Conservation (phyloP, 2,329 filamentous ascomycete genomes). For the Dothideomycetes sp. region DNA sequence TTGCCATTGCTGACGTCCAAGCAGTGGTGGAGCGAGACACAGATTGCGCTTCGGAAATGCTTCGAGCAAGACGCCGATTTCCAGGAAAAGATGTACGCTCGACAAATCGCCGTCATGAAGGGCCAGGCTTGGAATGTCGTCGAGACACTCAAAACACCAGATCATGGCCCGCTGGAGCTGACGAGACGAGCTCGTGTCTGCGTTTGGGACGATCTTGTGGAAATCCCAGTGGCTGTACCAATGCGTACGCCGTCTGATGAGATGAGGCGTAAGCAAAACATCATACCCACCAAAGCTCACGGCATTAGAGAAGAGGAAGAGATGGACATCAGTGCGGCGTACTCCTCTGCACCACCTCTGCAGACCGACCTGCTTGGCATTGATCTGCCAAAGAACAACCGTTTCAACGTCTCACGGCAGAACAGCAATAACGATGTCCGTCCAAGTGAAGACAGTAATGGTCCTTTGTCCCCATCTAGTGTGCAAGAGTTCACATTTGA, state of each 20-base stretch:
- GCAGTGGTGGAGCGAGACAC: conserved; percentile 94
- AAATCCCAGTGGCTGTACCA: conserved; percentile 88
- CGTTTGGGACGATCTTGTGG: conserved; percentile 96
- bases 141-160: conserved; percentile 83
- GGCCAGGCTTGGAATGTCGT: conserved; percentile 99
- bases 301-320: conserved; percentile 61
- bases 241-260: conserved; percentile 80
- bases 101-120: conserved; percentile 98
- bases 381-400: conserved; percentile 29
- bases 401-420: conserved; percentile 40
- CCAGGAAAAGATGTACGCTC: conserved; percentile 97
- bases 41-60: conserved; percentile 71
- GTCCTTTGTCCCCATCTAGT: conserved; percentile 27
- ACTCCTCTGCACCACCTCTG: conserved; percentile 45
- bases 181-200: conserved; percentile 85
- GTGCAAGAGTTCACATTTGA: conserved; percentile 24
- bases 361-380: conserved; percentile 59
- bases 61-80: conserved; percentile 94
- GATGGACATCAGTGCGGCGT: conserved; percentile 77
- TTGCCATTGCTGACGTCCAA: conserved; percentile 91
- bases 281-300: conserved; percentile 12
- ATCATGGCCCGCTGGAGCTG: conserved; percentile 88
- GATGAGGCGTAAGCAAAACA: conserved; percentile 53
- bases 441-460: conserved; percentile 16
- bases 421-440: conserved; percentile 34